phyloP scores from a whole-genome alignment of 1,284 basidiomycete species.

The Trichosporon coremiiforme region DNA sequence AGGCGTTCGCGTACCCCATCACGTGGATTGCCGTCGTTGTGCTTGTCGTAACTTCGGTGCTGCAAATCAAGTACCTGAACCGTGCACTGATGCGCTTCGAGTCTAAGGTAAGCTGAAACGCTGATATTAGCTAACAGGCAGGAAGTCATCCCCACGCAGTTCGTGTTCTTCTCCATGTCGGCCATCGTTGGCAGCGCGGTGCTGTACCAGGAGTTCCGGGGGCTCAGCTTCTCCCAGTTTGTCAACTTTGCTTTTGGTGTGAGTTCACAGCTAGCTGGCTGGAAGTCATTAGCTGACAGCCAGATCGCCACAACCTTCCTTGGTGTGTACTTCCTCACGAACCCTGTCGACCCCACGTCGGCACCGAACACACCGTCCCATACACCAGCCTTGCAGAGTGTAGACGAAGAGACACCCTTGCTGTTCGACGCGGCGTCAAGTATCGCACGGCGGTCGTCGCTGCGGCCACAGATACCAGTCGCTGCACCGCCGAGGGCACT shows the following conservation, averaged over 20 bases:
- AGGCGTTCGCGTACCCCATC: conserved; percentile 73
- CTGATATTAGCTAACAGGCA: not conserved
- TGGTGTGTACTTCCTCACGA: conserved; percentile 68
- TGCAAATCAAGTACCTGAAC: conserved; percentile 91
- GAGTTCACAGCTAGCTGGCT: conserved; percentile 25
- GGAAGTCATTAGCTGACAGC: not conserved
- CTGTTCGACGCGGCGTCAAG: conserved; percentile 21
- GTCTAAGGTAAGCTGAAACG: conserved; percentile 62
- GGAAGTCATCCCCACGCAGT: conserved; percentile 85
- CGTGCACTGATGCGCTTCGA: conserved; percentile 86
- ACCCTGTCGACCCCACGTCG: conserved; percentile 8
- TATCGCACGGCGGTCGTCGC: not conserved
- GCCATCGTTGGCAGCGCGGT: conserved; percentile 91
- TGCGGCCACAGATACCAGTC: not conserved
- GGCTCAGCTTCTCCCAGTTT: conserved; percentile 74
- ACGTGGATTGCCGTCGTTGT: conserved; percentile 74
- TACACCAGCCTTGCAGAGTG: not conserved
- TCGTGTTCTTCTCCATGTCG: conserved; percentile 69
- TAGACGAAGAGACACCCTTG: conserved; percentile 38
- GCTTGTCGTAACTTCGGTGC: conserved; percentile 74
- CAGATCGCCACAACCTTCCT: conserved; percentile 59
- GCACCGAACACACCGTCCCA: too few species aligned
- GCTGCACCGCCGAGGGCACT: not conserved
- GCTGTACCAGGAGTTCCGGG: conserved; percentile 88
- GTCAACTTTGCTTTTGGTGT: conserved; percentile 60